Percentiles rank a stretch among this genome's conserved stretches.
Evolutionary conservation across 306 rosid species (phyloP).

Genomic region (Oemleria cerasiformis): DNA sequence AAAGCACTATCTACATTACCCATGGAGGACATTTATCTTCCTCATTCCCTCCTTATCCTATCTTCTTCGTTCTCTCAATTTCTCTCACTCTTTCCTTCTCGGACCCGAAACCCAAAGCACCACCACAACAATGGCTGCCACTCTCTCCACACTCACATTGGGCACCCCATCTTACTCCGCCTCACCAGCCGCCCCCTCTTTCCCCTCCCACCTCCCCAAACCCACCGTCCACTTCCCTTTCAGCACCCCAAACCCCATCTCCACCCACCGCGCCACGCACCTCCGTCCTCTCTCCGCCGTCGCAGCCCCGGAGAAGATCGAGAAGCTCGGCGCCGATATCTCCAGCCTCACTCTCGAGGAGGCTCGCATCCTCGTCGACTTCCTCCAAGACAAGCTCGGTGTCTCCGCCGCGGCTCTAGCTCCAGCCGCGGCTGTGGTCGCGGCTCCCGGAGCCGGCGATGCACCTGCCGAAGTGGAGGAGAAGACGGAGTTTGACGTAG

Average conservation of each 20-base stretch:
- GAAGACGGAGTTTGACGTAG: conserved; percentile 92
- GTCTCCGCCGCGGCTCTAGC: conserved; percentile 87
- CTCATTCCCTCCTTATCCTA: conserved; percentile 35
- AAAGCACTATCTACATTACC: background rate
- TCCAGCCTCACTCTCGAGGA: conserved; percentile 77
- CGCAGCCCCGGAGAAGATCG: conserved; percentile 54
- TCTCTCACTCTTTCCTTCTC: background rate
- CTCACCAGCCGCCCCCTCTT: conserved; percentile 24
- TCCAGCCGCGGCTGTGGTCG: conserved; percentile 53
- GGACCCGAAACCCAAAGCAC: background rate
- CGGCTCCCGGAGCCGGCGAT: conserved; percentile 28
- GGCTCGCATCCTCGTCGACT: conserved; percentile 75
- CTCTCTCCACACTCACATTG: conserved; percentile 53
- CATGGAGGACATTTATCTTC: background rate
- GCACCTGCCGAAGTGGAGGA: conserved; percentile 53
- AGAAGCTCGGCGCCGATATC: conserved; percentile 60
- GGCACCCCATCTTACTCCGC: conserved; percentile 40
- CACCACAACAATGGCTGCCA: conserved; percentile 43
- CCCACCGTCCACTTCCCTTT: conserved; percentile 46
- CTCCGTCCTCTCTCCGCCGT: conserved; percentile 70
- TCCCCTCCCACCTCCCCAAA: conserved; percentile 34
- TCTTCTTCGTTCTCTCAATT: conserved; percentile 12
- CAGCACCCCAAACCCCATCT: conserved; percentile 18
- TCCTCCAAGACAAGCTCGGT: conserved; percentile 89
- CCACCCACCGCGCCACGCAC: conserved; percentile 43